Evolutionary conservation across 306 rosid genomes (phyloP), one percentile per base, ranked within the genome.

Genomic region (Herpetospermum pedunculosum): DNA sequence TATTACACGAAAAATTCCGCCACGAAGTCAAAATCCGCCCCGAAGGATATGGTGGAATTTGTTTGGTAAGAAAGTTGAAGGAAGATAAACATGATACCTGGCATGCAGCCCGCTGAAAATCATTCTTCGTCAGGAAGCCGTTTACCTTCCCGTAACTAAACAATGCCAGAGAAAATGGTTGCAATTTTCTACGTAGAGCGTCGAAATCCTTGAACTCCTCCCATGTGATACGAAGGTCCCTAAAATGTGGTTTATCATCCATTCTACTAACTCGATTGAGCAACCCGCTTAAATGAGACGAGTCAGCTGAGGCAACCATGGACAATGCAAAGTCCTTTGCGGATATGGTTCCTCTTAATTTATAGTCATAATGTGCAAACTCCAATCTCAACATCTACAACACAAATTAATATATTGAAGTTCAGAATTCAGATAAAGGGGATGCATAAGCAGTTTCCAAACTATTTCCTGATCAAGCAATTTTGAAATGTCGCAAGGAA

Each of bases 301-400:
- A 73, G 78, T 87, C 90, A 0, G 99, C 99, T 65, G 97, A 85
- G 76, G 99, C 96, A 82, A 89, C 97, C 91, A 94, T 78, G 82
- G 99, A 94, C 77, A 89, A 81, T 21, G 95, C 97, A 74, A 94
- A 94, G 82, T 94, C 99, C 83, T 84, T 86, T 43, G 92, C 96
- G 4, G 87, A 82, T 82, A 94, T 91, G 77, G 87, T 77, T 75
- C 88, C 83, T 75, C 65, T 83, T 49, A 65, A 47, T 73, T 89
- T 91, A 79, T 89, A 91, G 86, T 94, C 97, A 72, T 91, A 94
- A 81, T 94, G 97, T 44, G 76, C 82, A 79, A 89, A 94, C 91
- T 94, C 99, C 84, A 94, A 75, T 73, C 41, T 83, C 63, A 88
- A 58, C 68, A 94, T 88, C 99, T 91, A 47, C 83, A 84, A 75